Percentiles rank a stretch among this genome's conserved stretches.
These are phyloP conservation scores for Phytopythium boreale DNA, from an alignment of 352 stramenopile species.

Conservation along the genomic window DNA sequence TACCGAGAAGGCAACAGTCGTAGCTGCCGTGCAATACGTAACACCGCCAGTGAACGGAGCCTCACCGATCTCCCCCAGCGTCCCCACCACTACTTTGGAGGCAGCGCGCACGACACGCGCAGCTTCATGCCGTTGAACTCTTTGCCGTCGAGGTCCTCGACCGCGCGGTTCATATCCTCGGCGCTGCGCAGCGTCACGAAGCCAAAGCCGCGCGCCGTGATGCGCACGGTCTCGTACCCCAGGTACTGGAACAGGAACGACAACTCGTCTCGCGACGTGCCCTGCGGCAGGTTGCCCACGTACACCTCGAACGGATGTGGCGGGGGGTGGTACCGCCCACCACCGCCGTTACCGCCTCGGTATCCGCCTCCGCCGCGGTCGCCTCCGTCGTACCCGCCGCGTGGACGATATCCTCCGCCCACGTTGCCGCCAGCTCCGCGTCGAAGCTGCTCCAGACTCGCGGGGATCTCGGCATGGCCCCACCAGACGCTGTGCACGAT, in stretches of 20 bases:
- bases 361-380: constrained; percentile 34
- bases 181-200: constrained; percentile 79
- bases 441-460: constrained; percentile 57
- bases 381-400: constrained; percentile 23
- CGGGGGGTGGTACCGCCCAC: constrained; percentile 40
- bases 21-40: neutral
- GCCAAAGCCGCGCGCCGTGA: constrained; percentile 76
- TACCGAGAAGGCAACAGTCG: neutral
- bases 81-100: constrained; percentile 35
- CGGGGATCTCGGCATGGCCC: constrained; percentile 71
- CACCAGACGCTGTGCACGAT: constrained; percentile 83
- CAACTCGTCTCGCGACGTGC: constrained; percentile 75
- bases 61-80: neutral
- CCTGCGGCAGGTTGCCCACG: constrained; percentile 78
- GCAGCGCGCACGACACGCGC: constrained; percentile 55
- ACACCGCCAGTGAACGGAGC: too few species aligned
- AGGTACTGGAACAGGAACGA: constrained; percentile 82
- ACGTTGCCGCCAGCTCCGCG: constrained; percentile 23
- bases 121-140: constrained; percentile 82
- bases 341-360: constrained; percentile 26
- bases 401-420: constrained; percentile 32
- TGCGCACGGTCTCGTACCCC: constrained; percentile 80
- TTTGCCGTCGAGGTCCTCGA: constrained; percentile 76
- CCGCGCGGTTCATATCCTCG: constrained; percentile 75
- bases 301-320: constrained; percentile 80